Base-by-base conservation (phyloP, 1,139 yeast genomes). In the Komagataea norvegica region DNA sequence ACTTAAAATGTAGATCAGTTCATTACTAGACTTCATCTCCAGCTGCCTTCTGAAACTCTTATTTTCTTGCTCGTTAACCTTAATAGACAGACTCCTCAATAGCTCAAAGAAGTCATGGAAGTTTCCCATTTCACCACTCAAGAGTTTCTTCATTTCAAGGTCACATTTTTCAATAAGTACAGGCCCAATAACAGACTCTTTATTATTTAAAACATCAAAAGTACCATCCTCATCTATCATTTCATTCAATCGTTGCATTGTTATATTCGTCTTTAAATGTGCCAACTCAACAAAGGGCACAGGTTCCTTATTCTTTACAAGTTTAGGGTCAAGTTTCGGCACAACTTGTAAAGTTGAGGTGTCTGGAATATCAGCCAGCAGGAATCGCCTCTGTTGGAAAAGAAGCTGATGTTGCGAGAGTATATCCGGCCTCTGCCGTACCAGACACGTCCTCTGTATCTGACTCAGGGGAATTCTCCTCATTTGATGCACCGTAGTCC, bases 151-250 rank as follows among this genome's bases (percentile, higher is more conserved):
- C 9, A 33, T 25, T 24, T 33, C 36, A n/a, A 19, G 14, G 4
- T 31, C 30, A 23, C 36, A 37, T 15, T 29, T 37, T 13, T 22
- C 17, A 4, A 33, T n/a, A 8, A 37, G 10, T 6, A 33, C 22
- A n/a, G 18, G 15, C 8, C 28, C 30, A 17, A 37, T 15, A 2
- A 24, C 29, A 2, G 36, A 33, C 7, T 29, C 15, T n/a, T 14
- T 18, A 19, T 22, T 25, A 5, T 5, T 11, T 8, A 24, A 10
- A 4, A 34, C 25, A 4, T 29, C 33, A 11, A 19, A 6, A 7
- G 16, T 16, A 6, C 29, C 35, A 8, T 37, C 36, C 5, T 16
- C 5, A 8, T 22, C 24, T 3, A 37, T 23, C 15, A 25, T 20
- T 14, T 33, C 33, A 14, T 23, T 10, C n/a, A 37, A 23, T 25